Conservation (phyloP, 2,329 filamentous ascomycete species). For the Didymella sp. region DNA sequence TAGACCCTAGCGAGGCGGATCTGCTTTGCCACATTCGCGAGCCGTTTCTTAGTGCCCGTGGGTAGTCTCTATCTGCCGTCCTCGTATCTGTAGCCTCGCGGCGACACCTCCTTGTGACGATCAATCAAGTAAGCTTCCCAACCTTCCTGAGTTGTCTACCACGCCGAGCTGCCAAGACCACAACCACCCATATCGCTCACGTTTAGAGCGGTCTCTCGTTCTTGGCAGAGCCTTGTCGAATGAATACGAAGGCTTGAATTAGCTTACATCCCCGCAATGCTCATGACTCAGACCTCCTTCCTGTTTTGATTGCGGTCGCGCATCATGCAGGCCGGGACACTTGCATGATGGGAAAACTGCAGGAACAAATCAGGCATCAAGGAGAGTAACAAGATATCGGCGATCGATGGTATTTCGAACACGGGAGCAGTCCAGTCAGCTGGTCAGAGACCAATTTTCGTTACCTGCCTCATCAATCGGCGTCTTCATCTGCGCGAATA, state of each 20-base stretch:
- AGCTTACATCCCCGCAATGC: neutral
- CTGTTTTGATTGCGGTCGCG: neutral
- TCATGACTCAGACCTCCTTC: neutral
- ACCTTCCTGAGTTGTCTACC: constrained; percentile 1
- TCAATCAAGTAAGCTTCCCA: constrained; percentile 2
- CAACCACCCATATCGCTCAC: neutral
- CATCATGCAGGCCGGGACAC: neutral
- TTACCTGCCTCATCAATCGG: neutral
- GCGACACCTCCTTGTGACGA: neutral
- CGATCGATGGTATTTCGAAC: neutral
- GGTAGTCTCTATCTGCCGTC: neutral
- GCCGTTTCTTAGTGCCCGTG: neutral
- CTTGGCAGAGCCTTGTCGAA: neutral
- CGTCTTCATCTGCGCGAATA: neutral
- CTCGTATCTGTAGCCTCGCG: neutral
- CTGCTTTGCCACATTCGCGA: neutral
- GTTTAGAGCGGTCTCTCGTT: neutral
- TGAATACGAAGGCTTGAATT: neutral
- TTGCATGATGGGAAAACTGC: neutral
- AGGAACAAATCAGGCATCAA: neutral
- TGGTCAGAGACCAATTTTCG: neutral
- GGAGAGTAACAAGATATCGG: neutral
- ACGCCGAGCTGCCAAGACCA: constrained; percentile 9
- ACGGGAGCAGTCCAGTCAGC: neutral
- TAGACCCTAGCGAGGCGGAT: neutral